These are phyloP conservation scores for Sambucus nigra DNA, from an alignment of 129 eudicot genomes.

Conservation along the genomic window DNA sequence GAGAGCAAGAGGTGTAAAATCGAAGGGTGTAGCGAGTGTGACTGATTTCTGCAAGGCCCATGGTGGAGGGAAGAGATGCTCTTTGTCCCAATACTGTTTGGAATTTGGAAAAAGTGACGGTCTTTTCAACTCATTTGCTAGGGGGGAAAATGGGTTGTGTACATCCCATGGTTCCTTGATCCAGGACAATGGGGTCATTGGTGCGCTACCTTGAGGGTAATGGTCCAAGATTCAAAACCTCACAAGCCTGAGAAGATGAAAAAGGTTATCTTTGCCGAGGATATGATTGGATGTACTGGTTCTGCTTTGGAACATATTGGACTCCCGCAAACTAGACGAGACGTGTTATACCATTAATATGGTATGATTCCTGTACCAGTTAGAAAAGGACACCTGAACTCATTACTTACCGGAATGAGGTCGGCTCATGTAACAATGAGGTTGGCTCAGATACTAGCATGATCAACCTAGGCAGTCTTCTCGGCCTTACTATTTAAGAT, in stretches of 20 bases:
- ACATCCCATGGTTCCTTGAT: conserved; percentile 75
- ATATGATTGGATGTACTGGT: conserved; percentile 16
- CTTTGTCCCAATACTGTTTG: conserved; percentile 81
- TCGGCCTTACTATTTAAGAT: too few species aligned
- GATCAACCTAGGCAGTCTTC: too few species aligned
- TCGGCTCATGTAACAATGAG: too few species aligned
- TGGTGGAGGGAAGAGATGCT: conserved; percentile 94
- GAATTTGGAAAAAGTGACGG: conserved; percentile 45
- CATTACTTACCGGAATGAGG: too few species aligned
- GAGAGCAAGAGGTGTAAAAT: conserved; percentile 84
- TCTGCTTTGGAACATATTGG: conserved; percentile 18
- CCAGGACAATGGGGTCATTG: conserved; percentile 95
- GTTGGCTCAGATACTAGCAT: too few species aligned
- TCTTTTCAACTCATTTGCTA: conserved; percentile 60
- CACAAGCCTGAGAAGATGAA: conserved; percentile 25
- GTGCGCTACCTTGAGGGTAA: conserved; percentile 69
- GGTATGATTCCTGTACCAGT: too few species aligned
- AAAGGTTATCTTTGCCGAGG: conserved; percentile 13
- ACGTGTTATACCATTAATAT: too few species aligned
- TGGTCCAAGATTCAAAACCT: conserved; percentile 38
- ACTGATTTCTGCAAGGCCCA: conserved; percentile 98
- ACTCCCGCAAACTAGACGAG: conserved; percentile 15
- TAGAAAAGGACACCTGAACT: too few species aligned
- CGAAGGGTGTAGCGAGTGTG: conserved; percentile 84
- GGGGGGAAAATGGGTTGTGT: conserved; percentile 78